Evolutionary conservation across 768 basidiomycete species (phyloP).

Genomic region (Macrolepiota albuminosa): DNA sequence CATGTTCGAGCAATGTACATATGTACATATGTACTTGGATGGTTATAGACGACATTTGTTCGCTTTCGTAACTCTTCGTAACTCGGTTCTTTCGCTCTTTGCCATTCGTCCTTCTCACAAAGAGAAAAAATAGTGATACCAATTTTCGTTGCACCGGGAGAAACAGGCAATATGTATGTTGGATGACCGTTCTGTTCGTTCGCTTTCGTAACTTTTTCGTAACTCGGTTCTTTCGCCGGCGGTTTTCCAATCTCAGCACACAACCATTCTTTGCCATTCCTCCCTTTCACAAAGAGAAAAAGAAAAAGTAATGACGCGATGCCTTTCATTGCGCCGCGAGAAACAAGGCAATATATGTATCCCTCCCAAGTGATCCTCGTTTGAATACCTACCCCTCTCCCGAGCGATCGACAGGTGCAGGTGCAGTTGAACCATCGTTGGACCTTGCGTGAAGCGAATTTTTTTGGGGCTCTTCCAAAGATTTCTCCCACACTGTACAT

Average conservation of each 20-base stretch:
- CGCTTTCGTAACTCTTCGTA: not conserved
- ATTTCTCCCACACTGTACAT: too few species aligned
- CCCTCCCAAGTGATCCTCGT: not conserved
- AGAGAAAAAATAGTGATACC: not conserved
- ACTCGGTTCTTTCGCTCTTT: not conserved
- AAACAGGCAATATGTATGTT: not conserved
- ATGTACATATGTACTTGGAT: not conserved
- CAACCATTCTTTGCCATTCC: not conserved
- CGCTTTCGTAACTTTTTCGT: not conserved
- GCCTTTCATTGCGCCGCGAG: too few species aligned
- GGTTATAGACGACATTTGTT: not conserved
- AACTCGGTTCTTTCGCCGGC: not conserved
- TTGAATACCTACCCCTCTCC: not conserved
- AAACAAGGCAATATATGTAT: not conserved
- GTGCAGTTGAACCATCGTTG: too few species aligned
- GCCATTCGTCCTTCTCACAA: not conserved
- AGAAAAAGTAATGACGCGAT: not conserved
- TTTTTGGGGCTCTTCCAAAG: too few species aligned
- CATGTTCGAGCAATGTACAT: not conserved
- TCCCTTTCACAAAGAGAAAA: not conserved
- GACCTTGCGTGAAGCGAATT: too few species aligned
- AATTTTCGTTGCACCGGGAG: too few species aligned
- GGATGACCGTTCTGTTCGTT: not conserved
- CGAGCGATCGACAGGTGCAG: not conserved
- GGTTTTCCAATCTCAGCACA: too few species aligned